These are phyloP conservation scores for Capronia epimyces DNA, from an alignment of 2,329 filamentous ascomycete genomes.

Conservation along the genomic window DNA sequence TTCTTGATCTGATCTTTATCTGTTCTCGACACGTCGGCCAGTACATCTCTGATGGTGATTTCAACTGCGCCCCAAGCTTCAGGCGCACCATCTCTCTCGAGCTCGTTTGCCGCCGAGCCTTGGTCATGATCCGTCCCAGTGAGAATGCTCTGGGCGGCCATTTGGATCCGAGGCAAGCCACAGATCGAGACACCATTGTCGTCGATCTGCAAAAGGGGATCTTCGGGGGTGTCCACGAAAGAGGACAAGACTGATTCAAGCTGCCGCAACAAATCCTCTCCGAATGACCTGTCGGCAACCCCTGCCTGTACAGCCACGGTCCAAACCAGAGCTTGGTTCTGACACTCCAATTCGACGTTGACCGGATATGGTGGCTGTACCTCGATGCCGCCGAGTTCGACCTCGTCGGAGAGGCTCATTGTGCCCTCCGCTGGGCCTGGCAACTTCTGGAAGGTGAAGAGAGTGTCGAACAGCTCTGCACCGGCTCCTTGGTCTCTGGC, in stretches of 20 bases:
- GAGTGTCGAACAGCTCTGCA: conserved; percentile 51
- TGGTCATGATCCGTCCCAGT: not conserved
- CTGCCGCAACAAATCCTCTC: conserved; percentile 49
- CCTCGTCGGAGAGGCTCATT: conserved; percentile 54
- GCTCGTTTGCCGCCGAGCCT: not conserved
- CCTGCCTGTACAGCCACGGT: conserved; percentile 63
- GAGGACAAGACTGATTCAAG: conserved; percentile 57
- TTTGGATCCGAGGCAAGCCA: conserved; percentile 42
- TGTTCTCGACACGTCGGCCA: conserved; percentile 56
- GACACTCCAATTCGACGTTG: conserved; percentile 71
- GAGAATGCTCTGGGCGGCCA: not conserved
- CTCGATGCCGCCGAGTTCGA: conserved; percentile 45
- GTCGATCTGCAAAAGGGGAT: conserved; percentile 44
- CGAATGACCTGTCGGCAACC: conserved; percentile 46
- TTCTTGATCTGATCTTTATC: conserved; percentile 54
- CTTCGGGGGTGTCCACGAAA: conserved; percentile 48
- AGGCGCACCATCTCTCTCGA: not conserved
- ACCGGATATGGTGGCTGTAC: conserved; percentile 75
- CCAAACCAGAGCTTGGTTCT: conserved; percentile 57
- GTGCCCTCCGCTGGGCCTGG: conserved; percentile 33
- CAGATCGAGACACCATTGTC: conserved; percentile 51
- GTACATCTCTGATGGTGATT: conserved; percentile 41
- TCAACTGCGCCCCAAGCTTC: conserved; percentile 34
- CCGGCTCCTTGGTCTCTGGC: conserved; percentile 39
- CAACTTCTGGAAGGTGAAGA: conserved; percentile 62